These are phyloP conservation scores for Fagopyrum tataricum DNA, from an alignment of 148 eudicot species.

Conservation along the genomic window DNA sequence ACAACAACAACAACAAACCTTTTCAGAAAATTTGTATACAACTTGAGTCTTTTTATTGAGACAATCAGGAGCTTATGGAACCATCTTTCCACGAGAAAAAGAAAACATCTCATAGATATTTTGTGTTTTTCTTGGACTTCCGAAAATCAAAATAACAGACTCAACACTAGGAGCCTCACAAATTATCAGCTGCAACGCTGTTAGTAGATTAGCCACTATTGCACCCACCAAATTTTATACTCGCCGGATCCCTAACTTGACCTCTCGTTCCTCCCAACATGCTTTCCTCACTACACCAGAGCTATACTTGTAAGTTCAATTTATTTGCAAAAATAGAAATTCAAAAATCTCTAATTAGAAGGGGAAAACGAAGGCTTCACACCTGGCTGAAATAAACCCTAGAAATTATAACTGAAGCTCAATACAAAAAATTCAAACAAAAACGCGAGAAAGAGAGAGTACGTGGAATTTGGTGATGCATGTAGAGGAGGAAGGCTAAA, in stretches of 20 bases:
- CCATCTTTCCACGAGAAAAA: slow-evolving; percentile 41
- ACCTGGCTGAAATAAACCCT: background rate
- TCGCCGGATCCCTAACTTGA: slow-evolving; percentile 64
- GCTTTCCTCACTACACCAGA: slow-evolving; percentile 26
- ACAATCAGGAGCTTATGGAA: slow-evolving; percentile 27
- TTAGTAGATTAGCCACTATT: slow-evolving; percentile 40
- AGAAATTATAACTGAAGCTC: background rate
- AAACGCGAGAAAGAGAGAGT: no score
- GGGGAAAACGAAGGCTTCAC: background rate
- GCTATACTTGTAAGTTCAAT: background rate
- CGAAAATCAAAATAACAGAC: slow-evolving; percentile 53
- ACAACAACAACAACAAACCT: slow-evolving; percentile 42
- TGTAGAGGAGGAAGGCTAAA: no score
- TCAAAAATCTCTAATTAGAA: background rate
- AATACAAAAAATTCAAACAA: background rate
- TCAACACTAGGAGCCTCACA: slow-evolving; percentile 47
- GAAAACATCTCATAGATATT: slow-evolving; percentile 68
- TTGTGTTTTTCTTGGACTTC: slow-evolving; percentile 72
- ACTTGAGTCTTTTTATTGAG: slow-evolving; percentile 42
- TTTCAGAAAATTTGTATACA: slow-evolving; percentile 66
- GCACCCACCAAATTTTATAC: slow-evolving; percentile 67
- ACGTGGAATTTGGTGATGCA: no score
- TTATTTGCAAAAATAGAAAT: background rate
- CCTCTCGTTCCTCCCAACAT: slow-evolving; percentile 64
- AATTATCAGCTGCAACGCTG: slow-evolving; percentile 55